Conservation (phyloP, 495 filamentous ascomycete genomes). For the Penicillium steckii region DNA sequence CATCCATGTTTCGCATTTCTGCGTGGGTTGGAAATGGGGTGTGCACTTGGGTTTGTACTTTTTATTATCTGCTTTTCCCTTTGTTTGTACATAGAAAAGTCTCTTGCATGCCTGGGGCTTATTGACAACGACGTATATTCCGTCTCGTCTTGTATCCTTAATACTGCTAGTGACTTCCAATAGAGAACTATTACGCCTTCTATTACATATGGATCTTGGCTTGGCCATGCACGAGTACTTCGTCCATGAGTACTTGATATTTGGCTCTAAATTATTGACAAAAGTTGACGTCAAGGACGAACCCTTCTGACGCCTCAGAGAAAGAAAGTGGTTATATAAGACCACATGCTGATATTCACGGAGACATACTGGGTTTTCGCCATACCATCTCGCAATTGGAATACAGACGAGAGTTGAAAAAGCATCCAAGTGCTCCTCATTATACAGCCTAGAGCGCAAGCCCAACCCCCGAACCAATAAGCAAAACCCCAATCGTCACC, state of each 20-base stretch:
- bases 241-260: background rate
- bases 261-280: background rate
- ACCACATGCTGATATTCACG: too few relatives aligned
- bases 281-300: background rate
- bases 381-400: too few relatives aligned
- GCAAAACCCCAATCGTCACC: conserved; percentile 8
- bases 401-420: too few relatives aligned
- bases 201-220: background rate
- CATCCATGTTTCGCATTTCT: conserved; percentile 46
- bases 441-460: conserved; percentile 3
- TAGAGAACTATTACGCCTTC: conserved; percentile 23
- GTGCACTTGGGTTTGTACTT: conserved; percentile 47
- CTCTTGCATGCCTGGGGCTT: conserved; percentile 37
- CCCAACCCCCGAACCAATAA: conserved; percentile 7
- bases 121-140: conserved; percentile 28
- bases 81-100: conserved; percentile 51
- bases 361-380: too few relatives aligned
- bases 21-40: conserved; percentile 45
- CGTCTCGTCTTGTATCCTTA: conserved; percentile 33
- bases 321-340: too few relatives aligned
- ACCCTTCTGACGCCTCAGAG: background rate
- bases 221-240: background rate
- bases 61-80: conserved; percentile 31
- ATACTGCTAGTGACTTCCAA: conserved; percentile 34
- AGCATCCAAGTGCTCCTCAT: too few relatives aligned